Base-by-base conservation (phyloP, 805 yeast genomes). In the Hanseniaspora mollemarum region DNA sequence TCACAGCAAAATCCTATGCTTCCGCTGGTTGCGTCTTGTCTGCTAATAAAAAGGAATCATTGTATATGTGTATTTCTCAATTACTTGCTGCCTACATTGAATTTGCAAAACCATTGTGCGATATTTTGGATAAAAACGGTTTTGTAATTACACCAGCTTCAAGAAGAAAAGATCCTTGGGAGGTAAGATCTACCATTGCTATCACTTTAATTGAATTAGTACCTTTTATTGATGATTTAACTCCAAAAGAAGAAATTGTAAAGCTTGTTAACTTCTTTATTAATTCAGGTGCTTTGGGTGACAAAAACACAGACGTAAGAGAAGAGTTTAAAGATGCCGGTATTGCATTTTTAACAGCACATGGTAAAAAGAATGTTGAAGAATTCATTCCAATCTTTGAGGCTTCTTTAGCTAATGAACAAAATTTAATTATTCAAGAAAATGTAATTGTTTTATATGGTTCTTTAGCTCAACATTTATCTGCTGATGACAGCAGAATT, bases 301-400 rank as follows among this genome's bases (percentile, higher is more conserved):
- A 88, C 61, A 72, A 74, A 53, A 83, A 84, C 53, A 67, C 74
- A 0, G 65, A 76, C 46, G 95, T 87, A 3, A 76, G 92, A 49
- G 83, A 80, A 54, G 94, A 84, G 60, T 73, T 87, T 62, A 87
- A 86, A 60, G 90, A 83, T 51, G 92, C 96, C n/a, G 97, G 95
- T 45, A 72, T 85, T 53, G 77, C 73, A 37, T 71, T 86, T 31
- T 78, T 92, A 49, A 73, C 79, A 38, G 60, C 62, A 1, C 82
- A 80, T 56, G 96, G 95, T 19, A 71, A 75, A 21, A 60, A 66
- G 4, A 71, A 73, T 51, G 81, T 87, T n/a, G 94, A 87, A 61
- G 67, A 69, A 1, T 71, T 92, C 58, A 79, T 87, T 57, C 84
- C 88, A 1, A 71, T 87, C n/a, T 85, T 92, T 58, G 96, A 90